Base-by-base conservation (phyloP, 176 grass and related monocot genomes). In the Poa annua region DNA sequence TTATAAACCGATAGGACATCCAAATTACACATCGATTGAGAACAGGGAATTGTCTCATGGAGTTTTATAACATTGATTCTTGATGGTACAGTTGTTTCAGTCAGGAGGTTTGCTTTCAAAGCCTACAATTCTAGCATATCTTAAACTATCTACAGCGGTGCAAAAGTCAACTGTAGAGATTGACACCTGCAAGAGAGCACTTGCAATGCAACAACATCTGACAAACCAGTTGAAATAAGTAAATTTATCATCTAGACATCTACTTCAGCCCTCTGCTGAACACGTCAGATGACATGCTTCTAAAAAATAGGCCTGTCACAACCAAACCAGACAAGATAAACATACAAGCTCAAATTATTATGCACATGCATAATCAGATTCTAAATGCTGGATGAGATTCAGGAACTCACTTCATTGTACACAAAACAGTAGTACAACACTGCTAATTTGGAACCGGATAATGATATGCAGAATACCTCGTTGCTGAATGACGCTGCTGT, bases 381-480 rank as follows among this genome's bases (percentile, higher is more conserved):
- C 24, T 39, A 24, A 71, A 84, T 71, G 13, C 41, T 26, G 39
- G 39, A 3, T 8, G 63, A 6, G 66, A 53, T 3, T 15, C 49
- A 53, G 26, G 16, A 81, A n/a, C 24, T 3, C 66, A 77, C 22
- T 32, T 64, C 56, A 24, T 34, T 29, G 47, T 50, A 62, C 51
- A 81, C 70, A 74, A 71, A 24, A 62, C 57, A 50, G 15, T 45
- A 49, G 0, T 49, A 47, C 5, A 9, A 80, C 3, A 7, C 22
- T 22, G 33, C 71, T 49, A 54, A 86, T 71, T 7, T 1, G 8
- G 20, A 82, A 68, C 54, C 4, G 65, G 16, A 54, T n/a, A n/a
- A n/a, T n/a, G n/a, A 11, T 35, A 61, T 15, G 50, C 83, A 78
- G 11, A 57, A 35, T 75, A 99, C 96, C 96, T 90, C 71, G 85